Conservation (phyloP, 768 basidiomycete genomes). For the Panellus pusillus region DNA sequence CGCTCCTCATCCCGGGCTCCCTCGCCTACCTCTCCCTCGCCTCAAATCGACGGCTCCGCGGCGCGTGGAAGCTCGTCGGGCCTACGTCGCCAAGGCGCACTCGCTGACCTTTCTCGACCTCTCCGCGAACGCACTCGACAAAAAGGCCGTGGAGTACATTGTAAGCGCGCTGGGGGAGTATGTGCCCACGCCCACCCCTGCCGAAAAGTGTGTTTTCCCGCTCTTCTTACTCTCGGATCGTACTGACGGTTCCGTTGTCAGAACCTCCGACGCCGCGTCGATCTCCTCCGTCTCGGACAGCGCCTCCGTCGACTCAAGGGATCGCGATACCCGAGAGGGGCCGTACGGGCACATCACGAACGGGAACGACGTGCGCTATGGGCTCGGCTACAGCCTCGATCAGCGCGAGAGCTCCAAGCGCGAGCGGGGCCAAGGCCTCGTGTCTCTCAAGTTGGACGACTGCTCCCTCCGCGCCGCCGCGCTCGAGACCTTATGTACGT, state of each 20-base stretch:
- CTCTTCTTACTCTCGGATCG: background rate
- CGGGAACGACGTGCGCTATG: conserved; percentile 17
- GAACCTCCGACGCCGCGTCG: conserved; percentile 21
- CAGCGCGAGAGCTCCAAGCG: background rate
- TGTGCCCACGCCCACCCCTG: background rate
- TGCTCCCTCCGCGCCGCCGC: conserved; percentile 73
- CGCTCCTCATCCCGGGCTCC: conserved; percentile 79
- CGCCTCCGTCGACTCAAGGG: conserved; percentile 4
- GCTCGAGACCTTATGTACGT: conserved; percentile 79
- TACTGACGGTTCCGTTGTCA: background rate
- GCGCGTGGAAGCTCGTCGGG: conserved; percentile 80
- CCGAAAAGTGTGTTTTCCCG: background rate
- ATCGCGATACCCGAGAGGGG: background rate
- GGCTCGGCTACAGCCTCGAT: conserved; percentile 13
- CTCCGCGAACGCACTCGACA: conserved; percentile 83
- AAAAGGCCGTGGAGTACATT: conserved; percentile 80
- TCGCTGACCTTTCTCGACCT: conserved; percentile 85
- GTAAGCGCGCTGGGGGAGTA: conserved; percentile 57
- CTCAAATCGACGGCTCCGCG: conserved; percentile 78
- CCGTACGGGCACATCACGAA: background rate
- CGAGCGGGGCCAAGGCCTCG: conserved; percentile 41
- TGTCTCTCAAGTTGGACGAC: conserved; percentile 86
- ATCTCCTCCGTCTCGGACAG: conserved; percentile 14
- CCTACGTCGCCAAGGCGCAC: conserved; percentile 73
- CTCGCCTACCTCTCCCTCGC: conserved; percentile 84